Percentiles rank a stretch among this genome's conserved stretches.
Conservation (phyloP, 495 filamentous ascomycete species). For the Aspergillus diversus region DNA sequence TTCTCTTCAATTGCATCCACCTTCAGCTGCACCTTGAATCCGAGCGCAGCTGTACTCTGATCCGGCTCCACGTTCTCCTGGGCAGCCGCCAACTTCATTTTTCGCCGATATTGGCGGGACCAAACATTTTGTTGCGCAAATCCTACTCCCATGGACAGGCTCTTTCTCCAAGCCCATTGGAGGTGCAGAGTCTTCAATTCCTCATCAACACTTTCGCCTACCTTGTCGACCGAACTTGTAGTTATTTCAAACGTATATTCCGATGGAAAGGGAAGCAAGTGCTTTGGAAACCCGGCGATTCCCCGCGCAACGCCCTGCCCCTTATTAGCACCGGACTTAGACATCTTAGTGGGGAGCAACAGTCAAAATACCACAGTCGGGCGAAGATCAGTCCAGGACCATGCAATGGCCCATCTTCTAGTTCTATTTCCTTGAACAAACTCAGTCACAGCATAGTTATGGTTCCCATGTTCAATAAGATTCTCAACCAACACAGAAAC, state of each 20-base stretch:
- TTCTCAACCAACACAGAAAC: slow-evolving; percentile 63
- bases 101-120: slow-evolving; percentile 68
- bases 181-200: slow-evolving; percentile 51
- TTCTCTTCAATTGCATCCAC: slow-evolving; percentile 29
- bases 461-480: slow-evolving; percentile 60
- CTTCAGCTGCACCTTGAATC: slow-evolving; percentile 49
- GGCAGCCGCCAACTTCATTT: slow-evolving; percentile 39
- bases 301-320: slow-evolving; percentile 59
- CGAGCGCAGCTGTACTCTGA: slow-evolving; percentile 39
- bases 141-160: slow-evolving; percentile 50
- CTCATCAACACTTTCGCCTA: slow-evolving; percentile 38
- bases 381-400: slow-evolving; percentile 76
- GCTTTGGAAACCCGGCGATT: slow-evolving; percentile 58
- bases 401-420: slow-evolving; percentile 83
- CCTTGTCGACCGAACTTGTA: slow-evolving; percentile 29
- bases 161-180: slow-evolving; percentile 54
- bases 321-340: slow-evolving; percentile 9
- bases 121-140: slow-evolving; percentile 68
- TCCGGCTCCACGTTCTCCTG: slow-evolving; percentile 34
- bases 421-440: slow-evolving; percentile 83
- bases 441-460: slow-evolving; percentile 82
- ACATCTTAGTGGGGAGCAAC: background rate
- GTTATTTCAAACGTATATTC: slow-evolving; percentile 55
- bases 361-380: slow-evolving; percentile 57
- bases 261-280: slow-evolving; percentile 61